Evolutionary conservation across 2,329 filamentous ascomycete genomes (phyloP).

Genomic region (Lecanicillium sp.): DNA sequence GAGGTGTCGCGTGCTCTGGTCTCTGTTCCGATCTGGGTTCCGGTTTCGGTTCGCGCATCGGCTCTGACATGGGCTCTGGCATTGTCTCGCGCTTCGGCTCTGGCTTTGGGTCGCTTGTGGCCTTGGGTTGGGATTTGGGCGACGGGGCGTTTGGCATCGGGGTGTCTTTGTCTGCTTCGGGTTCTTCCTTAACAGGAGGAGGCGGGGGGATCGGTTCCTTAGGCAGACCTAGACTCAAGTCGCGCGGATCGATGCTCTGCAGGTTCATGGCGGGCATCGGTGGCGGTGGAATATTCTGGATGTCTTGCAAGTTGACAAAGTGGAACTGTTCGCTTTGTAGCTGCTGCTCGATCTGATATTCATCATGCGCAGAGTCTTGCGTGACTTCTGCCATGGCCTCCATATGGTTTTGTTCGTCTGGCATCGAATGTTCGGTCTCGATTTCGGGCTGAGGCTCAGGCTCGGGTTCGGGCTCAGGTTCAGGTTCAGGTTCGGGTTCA

Average conservation of each 20-base stretch:
- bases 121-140: constrained; percentile 12
- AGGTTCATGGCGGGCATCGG: constrained; percentile 21
- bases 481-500: not conserved
- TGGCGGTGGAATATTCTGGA: constrained; percentile 26
- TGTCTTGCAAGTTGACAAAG: constrained; percentile 34
- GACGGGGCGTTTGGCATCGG: constrained; percentile 14
- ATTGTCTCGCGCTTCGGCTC: constrained; percentile 16
- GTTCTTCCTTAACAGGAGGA: not conserved
- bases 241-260: constrained; percentile 17
- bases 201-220: not conserved
- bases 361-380: constrained; percentile 10
- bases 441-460: constrained; percentile 5
- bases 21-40: constrained; percentile 6
- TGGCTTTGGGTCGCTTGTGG: constrained; percentile 13
- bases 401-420: not conserved
- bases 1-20: constrained; percentile 21
- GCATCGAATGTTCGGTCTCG: too few species aligned
- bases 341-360: constrained; percentile 10
- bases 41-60: not conserved
- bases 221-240: constrained; percentile 11
- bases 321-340: constrained; percentile 17
- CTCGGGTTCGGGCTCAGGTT: constrained; percentile 1
- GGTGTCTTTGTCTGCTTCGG: constrained; percentile 14
- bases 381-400: constrained; percentile 5
- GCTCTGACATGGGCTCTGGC: not conserved